Evolutionary conservation across 2,329 filamentous ascomycete species (phyloP).

Genomic region (Tolypocladium capitatum): DNA sequence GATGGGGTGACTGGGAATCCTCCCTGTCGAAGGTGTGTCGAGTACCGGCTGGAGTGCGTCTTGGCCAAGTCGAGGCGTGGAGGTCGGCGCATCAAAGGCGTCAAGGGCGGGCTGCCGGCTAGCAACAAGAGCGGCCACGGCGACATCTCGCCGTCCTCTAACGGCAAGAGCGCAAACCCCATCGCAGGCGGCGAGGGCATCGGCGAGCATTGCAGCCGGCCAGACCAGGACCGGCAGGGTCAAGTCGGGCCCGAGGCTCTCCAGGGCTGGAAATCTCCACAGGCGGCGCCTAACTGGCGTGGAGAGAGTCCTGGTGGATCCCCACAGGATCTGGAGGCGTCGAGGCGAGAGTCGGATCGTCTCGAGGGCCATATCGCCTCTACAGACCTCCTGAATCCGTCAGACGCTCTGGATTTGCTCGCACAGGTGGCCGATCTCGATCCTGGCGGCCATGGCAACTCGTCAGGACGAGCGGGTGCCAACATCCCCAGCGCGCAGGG

Average conservation of each 20-base stretch:
- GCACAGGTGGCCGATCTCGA: slow-evolving; percentile 27
- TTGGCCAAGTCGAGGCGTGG: slow-evolving; percentile 26
- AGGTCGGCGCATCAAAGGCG: slow-evolving; percentile 20
- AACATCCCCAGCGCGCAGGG: slow-evolving; percentile 4
- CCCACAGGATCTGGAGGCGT: slow-evolving; percentile 3
- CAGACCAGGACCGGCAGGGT: not conserved
- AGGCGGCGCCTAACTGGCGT: slow-evolving; percentile 6
- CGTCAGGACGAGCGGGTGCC: slow-evolving; percentile 4
- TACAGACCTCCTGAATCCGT: slow-evolving; percentile 26
- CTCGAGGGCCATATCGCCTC: slow-evolving; percentile 27
- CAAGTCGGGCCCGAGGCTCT: not conserved
- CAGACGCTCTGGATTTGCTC: slow-evolving; percentile 26
- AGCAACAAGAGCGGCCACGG: not conserved
- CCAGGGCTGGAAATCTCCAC: slow-evolving; percentile 7
- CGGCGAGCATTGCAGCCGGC: slow-evolving; percentile 1
- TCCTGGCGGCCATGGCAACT: slow-evolving; percentile 7
- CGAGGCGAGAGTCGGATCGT: slow-evolving; percentile 6
- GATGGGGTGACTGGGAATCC: slow-evolving; percentile 20
- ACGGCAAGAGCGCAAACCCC: not conserved
- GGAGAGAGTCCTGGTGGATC: slow-evolving; percentile 5
- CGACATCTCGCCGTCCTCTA: not conserved
- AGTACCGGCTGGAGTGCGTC: slow-evolving; percentile 24
- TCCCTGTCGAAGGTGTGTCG: slow-evolving; percentile 24
- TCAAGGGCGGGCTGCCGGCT: slow-evolving; percentile 3
- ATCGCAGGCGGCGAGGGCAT: slow-evolving; percentile 4